phyloP scores from a whole-genome alignment of 257 asterid species.

The Orobanche coerulescens region DNA sequence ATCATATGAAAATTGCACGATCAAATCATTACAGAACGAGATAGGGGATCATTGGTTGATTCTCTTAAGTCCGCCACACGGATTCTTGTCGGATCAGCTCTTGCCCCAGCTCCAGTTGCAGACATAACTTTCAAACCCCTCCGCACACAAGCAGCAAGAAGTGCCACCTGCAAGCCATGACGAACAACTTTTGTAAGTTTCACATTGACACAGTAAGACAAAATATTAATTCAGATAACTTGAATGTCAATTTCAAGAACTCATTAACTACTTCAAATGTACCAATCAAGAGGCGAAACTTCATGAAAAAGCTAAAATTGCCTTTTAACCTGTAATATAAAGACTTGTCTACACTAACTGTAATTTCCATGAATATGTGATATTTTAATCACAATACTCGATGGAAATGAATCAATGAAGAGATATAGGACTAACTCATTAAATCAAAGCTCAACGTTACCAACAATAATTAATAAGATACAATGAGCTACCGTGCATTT shows the following conservation, averaged over 20 bases:
- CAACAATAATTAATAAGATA: background rate
- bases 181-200: slow-evolving; percentile 16
- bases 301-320: no score
- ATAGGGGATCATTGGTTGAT: slow-evolving; percentile 90
- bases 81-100: slow-evolving; percentile 96
- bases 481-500: background rate
- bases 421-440: background rate
- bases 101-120: slow-evolving; percentile 98
- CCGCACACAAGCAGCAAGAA: slow-evolving; percentile 89
- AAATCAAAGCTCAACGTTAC: background rate
- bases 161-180: slow-evolving; percentile 61
- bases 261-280: no score
- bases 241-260: slow-evolving; percentile 8
- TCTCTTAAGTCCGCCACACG: slow-evolving; percentile 93
- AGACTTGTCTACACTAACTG: background rate
- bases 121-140: slow-evolving; percentile 91
- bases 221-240: background rate
- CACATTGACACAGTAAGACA: background rate
- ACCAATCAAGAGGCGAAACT: no score
- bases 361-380: background rate
- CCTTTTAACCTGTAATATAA: background rate
- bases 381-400: background rate
- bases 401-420: background rate
- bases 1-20: slow-evolving; percentile 6
- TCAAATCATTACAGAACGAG: slow-evolving; percentile 66